phyloP scores from a whole-genome alignment of 2,329 filamentous ascomycete genomes.

The Cladorrhinum sp. region DNA sequence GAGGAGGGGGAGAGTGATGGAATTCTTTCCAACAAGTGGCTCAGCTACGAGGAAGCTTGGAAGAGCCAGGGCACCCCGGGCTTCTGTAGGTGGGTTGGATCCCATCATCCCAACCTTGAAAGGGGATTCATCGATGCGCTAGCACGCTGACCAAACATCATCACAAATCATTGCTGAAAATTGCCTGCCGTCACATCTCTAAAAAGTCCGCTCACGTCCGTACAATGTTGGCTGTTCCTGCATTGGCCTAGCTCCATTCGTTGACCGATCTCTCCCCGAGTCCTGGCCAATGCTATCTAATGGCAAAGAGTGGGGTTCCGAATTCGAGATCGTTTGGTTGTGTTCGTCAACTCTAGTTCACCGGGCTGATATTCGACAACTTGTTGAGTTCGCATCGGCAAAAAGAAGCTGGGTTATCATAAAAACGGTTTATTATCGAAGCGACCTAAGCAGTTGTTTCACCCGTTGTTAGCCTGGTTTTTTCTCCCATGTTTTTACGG shows the following conservation, averaged over 20 bases:
- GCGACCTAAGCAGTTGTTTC: not conserved
- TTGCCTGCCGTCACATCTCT: not conserved
- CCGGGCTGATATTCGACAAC: not conserved
- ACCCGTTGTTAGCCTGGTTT: not conserved
- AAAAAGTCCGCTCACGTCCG: not conserved
- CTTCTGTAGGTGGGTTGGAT: not conserved
- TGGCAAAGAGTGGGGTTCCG: not conserved
- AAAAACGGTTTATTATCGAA: not conserved
- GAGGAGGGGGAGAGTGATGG: not conserved
- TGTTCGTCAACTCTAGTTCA: not conserved
- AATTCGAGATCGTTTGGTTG: not conserved
- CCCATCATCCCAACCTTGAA: not conserved
- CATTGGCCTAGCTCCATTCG: slow-evolving; percentile 2
- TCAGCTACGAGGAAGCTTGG: slow-evolving; percentile 7
- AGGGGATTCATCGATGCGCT: not conserved
- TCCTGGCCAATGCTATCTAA: not conserved
- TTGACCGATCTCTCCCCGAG: slow-evolving; percentile 1
- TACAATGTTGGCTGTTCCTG: slow-evolving; percentile 1
- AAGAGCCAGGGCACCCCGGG: not conserved
- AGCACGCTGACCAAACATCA: not conserved
- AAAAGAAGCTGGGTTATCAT: not conserved
- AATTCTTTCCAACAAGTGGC: slow-evolving; percentile 2
- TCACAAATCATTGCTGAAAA: not conserved
- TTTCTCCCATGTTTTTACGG: not conserved
- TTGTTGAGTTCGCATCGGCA: not conserved